Evolutionary conservation across 73 alveolate genomes (phyloP).

Genomic region (Diophrys sp.): DNA sequence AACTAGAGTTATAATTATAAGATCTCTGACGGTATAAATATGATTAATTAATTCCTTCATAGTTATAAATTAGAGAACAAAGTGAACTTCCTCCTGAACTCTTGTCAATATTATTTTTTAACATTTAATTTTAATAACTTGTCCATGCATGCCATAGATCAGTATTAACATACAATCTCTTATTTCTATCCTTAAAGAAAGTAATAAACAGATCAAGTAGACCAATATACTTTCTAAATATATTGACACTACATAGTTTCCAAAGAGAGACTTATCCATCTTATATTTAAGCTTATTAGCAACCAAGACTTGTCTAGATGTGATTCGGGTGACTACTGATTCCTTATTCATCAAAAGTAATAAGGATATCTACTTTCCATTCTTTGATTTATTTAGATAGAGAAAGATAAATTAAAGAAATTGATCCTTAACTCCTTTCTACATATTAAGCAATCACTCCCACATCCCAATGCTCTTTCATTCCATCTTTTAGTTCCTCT

Average conservation of each 20-base stretch:
- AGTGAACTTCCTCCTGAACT: too few species aligned
- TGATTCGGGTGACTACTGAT: constrained; percentile 94
- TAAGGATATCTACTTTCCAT: constrained; percentile 63
- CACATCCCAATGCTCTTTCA: constrained; percentile 65
- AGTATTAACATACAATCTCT: constrained; percentile 16
- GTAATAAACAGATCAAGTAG: constrained; percentile 50
- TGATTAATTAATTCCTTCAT: too few species aligned
- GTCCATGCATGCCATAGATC: constrained; percentile 3
- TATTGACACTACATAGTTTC: constrained; percentile 62
- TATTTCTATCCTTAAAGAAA: not conserved
- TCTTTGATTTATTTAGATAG: constrained; percentile 40
- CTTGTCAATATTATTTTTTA: too few species aligned
- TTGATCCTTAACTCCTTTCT: too few species aligned
- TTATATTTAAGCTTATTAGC: not conserved
- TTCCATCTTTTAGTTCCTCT: constrained; percentile 81
- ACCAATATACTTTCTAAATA: constrained; percentile 74
- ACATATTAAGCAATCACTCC: constrained; percentile 58
- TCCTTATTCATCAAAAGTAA: constrained; percentile 93
- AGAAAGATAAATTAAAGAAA: too few species aligned
- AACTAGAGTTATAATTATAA: too few species aligned
- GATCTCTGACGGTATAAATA: too few species aligned
- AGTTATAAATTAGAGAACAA: too few species aligned
- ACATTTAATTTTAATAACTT: constrained; percentile 1
- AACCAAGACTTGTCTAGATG: constrained; percentile 70
- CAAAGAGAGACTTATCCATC: constrained; percentile 5